phyloP scores from a whole-genome alignment of 2,329 filamentous ascomycete genomes.

The Alternaria tenuissima region DNA sequence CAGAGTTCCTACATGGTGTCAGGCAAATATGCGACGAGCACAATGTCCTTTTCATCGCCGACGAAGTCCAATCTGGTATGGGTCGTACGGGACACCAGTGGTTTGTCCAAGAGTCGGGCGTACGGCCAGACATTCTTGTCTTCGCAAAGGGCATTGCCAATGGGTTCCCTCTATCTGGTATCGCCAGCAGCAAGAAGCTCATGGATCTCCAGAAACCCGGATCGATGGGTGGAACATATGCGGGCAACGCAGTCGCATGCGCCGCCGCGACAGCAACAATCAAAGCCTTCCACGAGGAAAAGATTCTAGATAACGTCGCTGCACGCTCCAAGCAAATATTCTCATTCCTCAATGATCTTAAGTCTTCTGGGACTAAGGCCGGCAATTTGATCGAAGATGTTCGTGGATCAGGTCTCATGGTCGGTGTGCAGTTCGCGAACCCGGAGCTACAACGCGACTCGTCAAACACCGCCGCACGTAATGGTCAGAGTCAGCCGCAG shows the following conservation, averaged over 20 bases:
- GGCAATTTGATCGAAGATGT: slow-evolving; percentile 41
- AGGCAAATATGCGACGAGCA: slow-evolving; percentile 55
- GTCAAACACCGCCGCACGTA: slow-evolving; percentile 26
- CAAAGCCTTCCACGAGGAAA: slow-evolving; percentile 37
- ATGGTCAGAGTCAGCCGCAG: slow-evolving; percentile 31
- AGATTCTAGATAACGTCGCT: slow-evolving; percentile 39
- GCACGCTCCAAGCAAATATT: slow-evolving; percentile 40
- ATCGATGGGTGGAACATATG: slow-evolving; percentile 43
- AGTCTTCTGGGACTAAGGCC: slow-evolving; percentile 34
- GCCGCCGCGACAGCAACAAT: slow-evolving; percentile 39
- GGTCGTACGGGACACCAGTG: slow-evolving; percentile 57
- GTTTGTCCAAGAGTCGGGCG: slow-evolving; percentile 54
- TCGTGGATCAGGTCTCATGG: slow-evolving; percentile 38
- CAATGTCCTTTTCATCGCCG: slow-evolving; percentile 54
- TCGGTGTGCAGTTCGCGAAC: slow-evolving; percentile 39
- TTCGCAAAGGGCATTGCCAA: slow-evolving; percentile 50
- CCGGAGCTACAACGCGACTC: slow-evolving; percentile 27
- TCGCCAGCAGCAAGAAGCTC: slow-evolving; percentile 35
- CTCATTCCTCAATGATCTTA: slow-evolving; percentile 33
- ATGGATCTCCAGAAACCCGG: slow-evolving; percentile 43
- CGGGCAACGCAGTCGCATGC: slow-evolving; percentile 40
- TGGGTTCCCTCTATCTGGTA: slow-evolving; percentile 41
- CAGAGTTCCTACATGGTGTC: slow-evolving; percentile 45
- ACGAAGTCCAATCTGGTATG: slow-evolving; percentile 57
- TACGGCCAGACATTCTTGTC: slow-evolving; percentile 55